Percentiles rank a stretch among this genome's conserved stretches.
phyloP scores from a whole-genome alignment of 2,329 filamentous ascomycete species.

The Lecanicillium sp. region DNA sequence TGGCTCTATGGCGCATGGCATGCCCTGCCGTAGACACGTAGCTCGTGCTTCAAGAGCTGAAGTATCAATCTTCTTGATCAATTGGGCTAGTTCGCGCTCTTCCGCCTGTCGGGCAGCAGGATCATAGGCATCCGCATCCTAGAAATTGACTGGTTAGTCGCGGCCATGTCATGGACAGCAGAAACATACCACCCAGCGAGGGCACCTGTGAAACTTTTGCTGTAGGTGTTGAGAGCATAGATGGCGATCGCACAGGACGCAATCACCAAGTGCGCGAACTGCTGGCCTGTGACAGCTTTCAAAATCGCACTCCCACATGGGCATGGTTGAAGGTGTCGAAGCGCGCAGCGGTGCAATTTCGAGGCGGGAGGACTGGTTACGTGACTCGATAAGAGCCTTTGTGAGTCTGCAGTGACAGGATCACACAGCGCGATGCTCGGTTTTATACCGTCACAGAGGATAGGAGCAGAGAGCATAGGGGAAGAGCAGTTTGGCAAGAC shows the following conservation, averaged over 20 bases:
- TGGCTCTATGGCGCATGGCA: constrained; percentile 29
- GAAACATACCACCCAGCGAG: constrained; percentile 31
- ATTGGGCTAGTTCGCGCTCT: constrained; percentile 25
- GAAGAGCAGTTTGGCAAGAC: background rate
- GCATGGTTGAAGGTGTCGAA: constrained; percentile 18
- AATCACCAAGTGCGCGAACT: constrained; percentile 32
- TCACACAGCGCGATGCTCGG: no score
- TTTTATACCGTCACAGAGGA: background rate
- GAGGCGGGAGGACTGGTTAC: background rate
- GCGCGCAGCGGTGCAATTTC: background rate
- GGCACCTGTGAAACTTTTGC: constrained; percentile 28
- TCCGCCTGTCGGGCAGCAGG: constrained; percentile 29
- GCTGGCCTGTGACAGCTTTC: constrained; percentile 25
- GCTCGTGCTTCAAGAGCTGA: constrained; percentile 31
- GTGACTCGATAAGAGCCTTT: background rate
- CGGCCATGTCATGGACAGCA: background rate
- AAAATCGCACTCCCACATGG: constrained; percentile 31
- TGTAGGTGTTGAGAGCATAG: constrained; percentile 30
- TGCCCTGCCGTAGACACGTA: constrained; percentile 28
- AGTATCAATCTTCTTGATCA: constrained; percentile 31
- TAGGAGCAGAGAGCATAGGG: no score
- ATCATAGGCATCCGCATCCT: constrained; percentile 32
- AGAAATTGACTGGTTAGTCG: constrained; percentile 16
- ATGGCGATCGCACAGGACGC: constrained; percentile 34
- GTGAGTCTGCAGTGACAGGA: no score